These are phyloP conservation scores for Fusarium oxysporum DNA, from an alignment of 2,329 filamentous ascomycete species.

Conservation along the genomic window DNA sequence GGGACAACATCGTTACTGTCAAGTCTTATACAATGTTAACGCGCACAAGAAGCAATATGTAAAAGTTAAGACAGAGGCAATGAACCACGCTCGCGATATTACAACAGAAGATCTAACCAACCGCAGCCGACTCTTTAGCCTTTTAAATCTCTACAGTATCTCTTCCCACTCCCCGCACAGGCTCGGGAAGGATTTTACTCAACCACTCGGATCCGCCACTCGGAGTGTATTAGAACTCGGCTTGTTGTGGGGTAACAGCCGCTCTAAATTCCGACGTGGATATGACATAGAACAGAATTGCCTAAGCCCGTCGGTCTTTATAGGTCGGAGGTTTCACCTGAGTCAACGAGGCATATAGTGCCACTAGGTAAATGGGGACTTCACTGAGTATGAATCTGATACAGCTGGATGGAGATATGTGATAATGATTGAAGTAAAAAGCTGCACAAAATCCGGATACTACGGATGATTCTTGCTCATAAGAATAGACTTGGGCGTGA, in stretches of 20 bases:
- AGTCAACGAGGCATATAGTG: neutral
- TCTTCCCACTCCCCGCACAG: neutral
- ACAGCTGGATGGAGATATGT: no score
- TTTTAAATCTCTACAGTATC: neutral
- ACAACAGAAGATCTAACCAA: neutral
- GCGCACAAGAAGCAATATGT: no score
- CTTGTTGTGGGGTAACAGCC: neutral
- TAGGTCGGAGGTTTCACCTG: fast-evolving
- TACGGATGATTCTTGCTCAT: no score
- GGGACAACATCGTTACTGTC: neutral
- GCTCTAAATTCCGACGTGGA: neutral
- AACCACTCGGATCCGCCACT: neutral
- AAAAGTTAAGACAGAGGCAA: neutral
- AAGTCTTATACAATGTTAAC: no score
- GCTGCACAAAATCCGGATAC: no score
- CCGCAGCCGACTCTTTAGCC: fast-evolving
- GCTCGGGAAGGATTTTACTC: neutral
- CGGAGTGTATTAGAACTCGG: neutral
- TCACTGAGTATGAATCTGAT: no score
- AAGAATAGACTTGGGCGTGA: no score
- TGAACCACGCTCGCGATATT: neutral
- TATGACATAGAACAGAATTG: fast-evolving
- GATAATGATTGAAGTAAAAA: no score
- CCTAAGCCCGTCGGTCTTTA: neutral
- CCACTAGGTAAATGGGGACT: no score